Percentiles rank a stretch among this genome's conserved stretches.
Conservation (phyloP, 2,329 filamentous ascomycete genomes). For the Cytospora leucostoma region DNA sequence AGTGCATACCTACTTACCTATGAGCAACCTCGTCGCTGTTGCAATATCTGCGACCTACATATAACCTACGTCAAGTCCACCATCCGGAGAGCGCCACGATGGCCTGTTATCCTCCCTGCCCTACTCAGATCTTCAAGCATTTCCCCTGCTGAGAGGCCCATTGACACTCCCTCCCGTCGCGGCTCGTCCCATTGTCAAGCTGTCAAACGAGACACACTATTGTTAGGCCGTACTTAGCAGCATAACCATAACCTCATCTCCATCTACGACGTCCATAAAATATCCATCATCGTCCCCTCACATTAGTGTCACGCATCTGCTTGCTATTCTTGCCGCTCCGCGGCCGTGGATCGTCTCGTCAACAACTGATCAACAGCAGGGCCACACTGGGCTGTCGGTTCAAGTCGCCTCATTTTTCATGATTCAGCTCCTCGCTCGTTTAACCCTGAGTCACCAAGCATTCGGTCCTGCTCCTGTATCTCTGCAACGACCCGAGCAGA, state of each 20-base stretch:
- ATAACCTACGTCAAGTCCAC: constrained; percentile 20
- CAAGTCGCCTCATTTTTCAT: background rate
- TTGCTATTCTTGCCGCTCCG: background rate
- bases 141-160: constrained; percentile 12
- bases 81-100: constrained; percentile 12
- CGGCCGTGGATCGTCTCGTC: background rate
- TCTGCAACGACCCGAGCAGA: constrained; percentile 13
- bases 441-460: constrained; percentile 1
- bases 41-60: constrained; percentile 16
- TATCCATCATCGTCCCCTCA: constrained; percentile 5
- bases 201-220: constrained; percentile 17
- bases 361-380: background rate
- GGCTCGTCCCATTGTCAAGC: constrained; percentile 15
- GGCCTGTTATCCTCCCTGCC: constrained; percentile 1
- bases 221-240: constrained; percentile 5
- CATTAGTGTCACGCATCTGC: background rate
- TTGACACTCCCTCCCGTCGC: constrained; percentile 8
- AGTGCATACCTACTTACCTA: background rate
- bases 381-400: background rate
- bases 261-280: constrained; percentile 6
- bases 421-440: constrained; percentile 1
- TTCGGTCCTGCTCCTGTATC: constrained; percentile 9
- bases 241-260: background rate
- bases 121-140: constrained; percentile 16
- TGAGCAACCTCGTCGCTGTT: background rate